A percentile compares a stretch with the other conserved stretches of the same genome.
These are phyloP conservation scores for Exophiala xenobiotica DNA, from an alignment of 2,329 filamentous ascomycete species.

Conservation along the genomic window DNA sequence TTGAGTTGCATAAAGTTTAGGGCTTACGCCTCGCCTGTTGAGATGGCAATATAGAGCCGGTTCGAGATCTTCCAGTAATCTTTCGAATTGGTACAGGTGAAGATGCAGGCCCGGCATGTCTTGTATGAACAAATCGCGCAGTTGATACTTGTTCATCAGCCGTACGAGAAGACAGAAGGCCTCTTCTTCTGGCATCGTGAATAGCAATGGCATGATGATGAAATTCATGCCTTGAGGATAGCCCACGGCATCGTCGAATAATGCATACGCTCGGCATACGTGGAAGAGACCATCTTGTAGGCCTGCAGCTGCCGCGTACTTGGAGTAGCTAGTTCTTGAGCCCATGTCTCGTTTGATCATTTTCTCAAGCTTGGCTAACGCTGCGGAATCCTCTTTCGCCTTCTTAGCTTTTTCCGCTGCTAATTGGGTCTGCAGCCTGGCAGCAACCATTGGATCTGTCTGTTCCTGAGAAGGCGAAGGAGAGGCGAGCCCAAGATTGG, in stretches of 20 bases:
- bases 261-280: constrained; percentile 93
- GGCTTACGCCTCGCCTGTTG: constrained; percentile 78
- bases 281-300: constrained; percentile 93
- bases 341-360: constrained; percentile 87
- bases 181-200: constrained; percentile 98
- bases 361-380: constrained; percentile 83
- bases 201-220: constrained; percentile 90
- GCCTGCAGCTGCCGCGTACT: constrained; percentile 86
- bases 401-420: constrained; percentile 72
- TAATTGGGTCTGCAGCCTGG: constrained; percentile 64
- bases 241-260: constrained; percentile 90
- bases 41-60: constrained; percentile 94
- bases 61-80: constrained; percentile 88
- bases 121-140: constrained; percentile 88
- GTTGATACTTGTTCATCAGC: constrained; percentile 92
- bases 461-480: constrained; percentile 61
- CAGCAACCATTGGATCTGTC: constrained; percentile 54
- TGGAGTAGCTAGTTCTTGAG: constrained; percentile 91
- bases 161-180: constrained; percentile 91
- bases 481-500: constrained; percentile 53
- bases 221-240: constrained; percentile 99
- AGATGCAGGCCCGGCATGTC: constrained; percentile 97
- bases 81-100: constrained; percentile 91
- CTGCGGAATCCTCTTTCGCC: constrained; percentile 71
- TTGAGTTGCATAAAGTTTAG: constrained; percentile 93